Evolutionary conservation across 208 protist genomes (phyloP), one percentile per base, ranked within the genome.

Genomic region (Porcisia hertigi): DNA sequence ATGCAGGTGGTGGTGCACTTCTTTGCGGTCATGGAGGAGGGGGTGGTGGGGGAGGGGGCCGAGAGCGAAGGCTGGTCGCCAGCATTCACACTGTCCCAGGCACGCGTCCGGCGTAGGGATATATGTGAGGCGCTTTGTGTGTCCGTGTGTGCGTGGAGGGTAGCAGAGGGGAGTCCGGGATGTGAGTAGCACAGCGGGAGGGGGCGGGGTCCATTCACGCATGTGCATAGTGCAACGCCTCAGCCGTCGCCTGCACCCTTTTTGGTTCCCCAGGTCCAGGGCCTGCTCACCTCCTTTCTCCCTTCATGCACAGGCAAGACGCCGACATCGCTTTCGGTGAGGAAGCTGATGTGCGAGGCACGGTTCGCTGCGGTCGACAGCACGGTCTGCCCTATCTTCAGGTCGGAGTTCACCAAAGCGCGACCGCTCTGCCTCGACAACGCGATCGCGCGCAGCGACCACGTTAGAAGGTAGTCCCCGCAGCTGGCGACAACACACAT

Each of bases 401-500:
- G 65, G 55, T 65, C 60, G 11, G 75, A 65, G 73, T 75, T 75
- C 55, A 78, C 62, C 20, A 66, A 78, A 0, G 79, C 52, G 36
- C 82, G 81, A n/a, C 85, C 85, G 49, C 36, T 88, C 65, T 87
- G 76, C 71, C 77, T 66, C 20, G 88, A 79, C 55, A 67, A 70
- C 36, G 79, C 57, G 52, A 86, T 86, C 20, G 82, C 80, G 23
- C 71, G 77, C 71, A 93, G 71, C 54, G 80, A 88, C 89, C 89
- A 93, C 55, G 85, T 88, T 45, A 87, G 83, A 2, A 93, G 59
- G 58, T 79, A 86, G 16, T 76, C 55, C 12, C 81, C 83, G 73
- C 85, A 88, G 71, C 70, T 86, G 20, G 89, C 87, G 57, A 78
- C 86, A 25, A 91, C 87, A 53, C 82, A 91, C 25, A 81, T 79